Evolutionary conservation across 176 grass and related monocot species (phyloP).

Genomic region (Secale cereale): DNA sequence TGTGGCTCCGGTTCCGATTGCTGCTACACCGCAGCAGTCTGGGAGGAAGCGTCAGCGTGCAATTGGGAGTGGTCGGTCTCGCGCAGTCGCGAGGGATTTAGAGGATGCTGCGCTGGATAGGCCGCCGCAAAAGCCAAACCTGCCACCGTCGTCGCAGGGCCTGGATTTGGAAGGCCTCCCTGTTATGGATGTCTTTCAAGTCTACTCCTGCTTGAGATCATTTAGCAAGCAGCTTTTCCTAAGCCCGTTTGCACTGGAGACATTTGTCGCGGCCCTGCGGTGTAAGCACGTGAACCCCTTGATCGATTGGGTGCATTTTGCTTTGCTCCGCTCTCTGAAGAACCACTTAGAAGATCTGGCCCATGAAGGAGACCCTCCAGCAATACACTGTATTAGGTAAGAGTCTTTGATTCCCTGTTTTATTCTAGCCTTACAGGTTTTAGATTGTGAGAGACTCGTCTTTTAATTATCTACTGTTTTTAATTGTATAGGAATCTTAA

Average conservation of each 20-base stretch:
- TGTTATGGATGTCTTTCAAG: conserved; percentile 75
- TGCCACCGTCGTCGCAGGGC: conserved; percentile 65
- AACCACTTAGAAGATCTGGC: conserved; percentile 62
- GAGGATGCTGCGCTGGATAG: conserved; percentile 24
- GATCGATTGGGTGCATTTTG: conserved; percentile 92
- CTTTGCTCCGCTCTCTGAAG: conserved; percentile 73
- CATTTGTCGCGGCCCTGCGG: conserved; percentile 56
- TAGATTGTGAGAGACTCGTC: not conserved
- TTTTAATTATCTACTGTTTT: conserved; percentile 17
- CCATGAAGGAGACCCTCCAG: conserved; percentile 68
- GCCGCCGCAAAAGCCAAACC: conserved; percentile 42
- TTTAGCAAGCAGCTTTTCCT: conserved; percentile 76
- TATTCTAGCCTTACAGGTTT: not conserved
- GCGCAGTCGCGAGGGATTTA: conserved; percentile 35
- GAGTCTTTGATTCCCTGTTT: conserved; percentile 8
- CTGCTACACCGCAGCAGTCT: conserved; percentile 14
- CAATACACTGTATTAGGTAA: conserved; percentile 83
- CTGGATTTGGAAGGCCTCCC: conserved; percentile 67
- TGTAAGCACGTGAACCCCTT: conserved; percentile 53
- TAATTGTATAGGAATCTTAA: conserved; percentile 81
- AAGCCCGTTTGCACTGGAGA: conserved; percentile 65
- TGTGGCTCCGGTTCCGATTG: not conserved
- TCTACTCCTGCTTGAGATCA: conserved; percentile 83
- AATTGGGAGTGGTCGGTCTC: conserved; percentile 4
- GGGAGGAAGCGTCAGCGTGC: conserved; percentile 22